Evolutionary conservation across 2,329 filamentous ascomycete species (phyloP), one percentile per base, ranked within the genome.

Genomic region (Colletotrichum gigasporum): DNA sequence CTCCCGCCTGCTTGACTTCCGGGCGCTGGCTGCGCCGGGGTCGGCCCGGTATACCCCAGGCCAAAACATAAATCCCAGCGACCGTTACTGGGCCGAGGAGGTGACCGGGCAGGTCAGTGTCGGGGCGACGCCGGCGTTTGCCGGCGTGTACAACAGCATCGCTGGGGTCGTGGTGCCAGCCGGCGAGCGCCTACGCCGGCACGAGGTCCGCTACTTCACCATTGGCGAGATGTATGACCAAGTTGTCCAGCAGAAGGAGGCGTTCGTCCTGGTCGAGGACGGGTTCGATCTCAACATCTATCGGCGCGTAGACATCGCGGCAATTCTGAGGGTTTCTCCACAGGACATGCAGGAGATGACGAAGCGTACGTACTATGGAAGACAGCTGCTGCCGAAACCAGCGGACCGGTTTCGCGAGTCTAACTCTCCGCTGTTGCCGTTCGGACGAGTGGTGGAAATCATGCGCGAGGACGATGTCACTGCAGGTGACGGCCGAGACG

Each of bases 211-310:
- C 1, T 64, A 64, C 30, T 37, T 52, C 11, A 66, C 60, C 7
- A 22, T 60, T 2, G 54, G 48, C 6, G 32, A 55, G 50, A 10
- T 66, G 7, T 56, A 66, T 30, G 64, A 66, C 44, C 30, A 48
- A 18, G 44, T 32, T 0, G 2, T 26, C 3, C 4, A 28, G 30
- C 11, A 45, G 2, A 30, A 18, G 11, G 42, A 58, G 26, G 16
- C 41, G n/a, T 26, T 66, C 2, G 35, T 66, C 1, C 35, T 66
- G 8, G 47, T 55, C 7, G 28, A 34, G 9, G 28, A 28, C 26
- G 54, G 50, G 10, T 20, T 44, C 4, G 50, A 60, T 4, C n/a
- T 64, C 16, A 42, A 66, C 8, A 34, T 55, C 7, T 52, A 64
- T 35, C 39, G 14, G 5, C 26, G 41, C 18, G 18, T 66, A 5